A percentile compares a stretch with the other conserved stretches of the same genome.
phyloP scores from a whole-genome alignment of 257 asterid species.

The Capsicum pubescens region DNA sequence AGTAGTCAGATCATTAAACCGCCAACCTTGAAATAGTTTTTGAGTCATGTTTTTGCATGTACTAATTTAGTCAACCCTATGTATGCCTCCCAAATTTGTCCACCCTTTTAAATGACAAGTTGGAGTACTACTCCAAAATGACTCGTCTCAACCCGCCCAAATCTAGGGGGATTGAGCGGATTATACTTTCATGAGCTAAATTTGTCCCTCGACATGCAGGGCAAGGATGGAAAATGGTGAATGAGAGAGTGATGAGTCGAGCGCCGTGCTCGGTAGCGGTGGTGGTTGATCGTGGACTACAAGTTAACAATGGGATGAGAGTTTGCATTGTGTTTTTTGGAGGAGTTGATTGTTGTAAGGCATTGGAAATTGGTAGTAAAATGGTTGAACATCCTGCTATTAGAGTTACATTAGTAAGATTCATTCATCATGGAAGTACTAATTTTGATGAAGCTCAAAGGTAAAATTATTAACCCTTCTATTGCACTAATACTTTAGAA shows the following conservation, averaged over 20 bases:
- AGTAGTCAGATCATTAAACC: too few species aligned
- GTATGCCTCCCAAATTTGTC: too few species aligned
- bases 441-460: conserved; percentile 23
- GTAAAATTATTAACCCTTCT: background rate
- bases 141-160: background rate
- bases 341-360: conserved; percentile 59
- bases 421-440: conserved; percentile 26
- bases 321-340: conserved; percentile 58
- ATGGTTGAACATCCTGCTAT: conserved; percentile 62
- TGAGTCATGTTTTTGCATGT: too few species aligned
- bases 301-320: conserved; percentile 25
- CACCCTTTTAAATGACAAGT: background rate
- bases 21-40: too few species aligned
- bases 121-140: background rate
- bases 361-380: conserved; percentile 49
- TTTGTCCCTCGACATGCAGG: background rate
- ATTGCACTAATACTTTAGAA: background rate
- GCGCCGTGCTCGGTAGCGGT: conserved; percentile 45
- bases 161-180: rapidly evolving
- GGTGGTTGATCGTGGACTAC: conserved; percentile 46
- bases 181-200: background rate
- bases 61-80: too few species aligned
- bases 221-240: conserved; percentile 46
- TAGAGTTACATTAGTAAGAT: conserved; percentile 47
- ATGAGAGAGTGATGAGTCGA: conserved; percentile 39